Conservation (phyloP, 2,329 filamentous ascomycete genomes). For the Hirsutella rhossiliensis region DNA sequence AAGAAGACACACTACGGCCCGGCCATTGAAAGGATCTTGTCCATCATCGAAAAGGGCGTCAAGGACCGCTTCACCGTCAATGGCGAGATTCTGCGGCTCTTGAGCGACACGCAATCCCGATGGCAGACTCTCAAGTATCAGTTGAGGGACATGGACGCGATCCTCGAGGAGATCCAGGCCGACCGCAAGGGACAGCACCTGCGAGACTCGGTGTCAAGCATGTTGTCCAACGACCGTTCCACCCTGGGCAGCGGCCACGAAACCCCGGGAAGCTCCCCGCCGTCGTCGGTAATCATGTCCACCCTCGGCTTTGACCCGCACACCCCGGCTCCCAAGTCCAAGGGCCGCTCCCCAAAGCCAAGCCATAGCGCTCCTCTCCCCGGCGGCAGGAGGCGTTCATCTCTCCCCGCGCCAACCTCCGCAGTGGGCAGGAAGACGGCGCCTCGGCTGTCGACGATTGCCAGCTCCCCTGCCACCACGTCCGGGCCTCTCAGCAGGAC, state of each 20-base stretch:
- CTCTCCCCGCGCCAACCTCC: conserved; percentile 31
- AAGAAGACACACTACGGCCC: conserved; percentile 92
- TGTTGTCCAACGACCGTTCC: conserved; percentile 73
- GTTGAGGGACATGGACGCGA: conserved; percentile 64
- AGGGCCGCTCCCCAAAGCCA: conserved; percentile 34
- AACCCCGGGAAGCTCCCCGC: conserved; percentile 56
- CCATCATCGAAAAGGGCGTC: conserved; percentile 92
- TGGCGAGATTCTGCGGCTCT: conserved; percentile 79
- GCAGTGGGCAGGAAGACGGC: conserved; percentile 28
- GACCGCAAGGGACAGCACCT: conserved; percentile 60
- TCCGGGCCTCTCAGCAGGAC: conserved; percentile 23
- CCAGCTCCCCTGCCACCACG: conserved; percentile 38
- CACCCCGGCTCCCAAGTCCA: conserved; percentile 31
- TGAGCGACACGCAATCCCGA: conserved; percentile 73
- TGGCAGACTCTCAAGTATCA: conserved; percentile 67
- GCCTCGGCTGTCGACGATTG: conserved; percentile 32
- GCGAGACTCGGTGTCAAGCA: conserved; percentile 85
- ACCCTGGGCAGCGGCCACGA: conserved; percentile 56
- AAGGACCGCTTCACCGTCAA: conserved; percentile 93
- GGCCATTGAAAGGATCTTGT: conserved; percentile 80
- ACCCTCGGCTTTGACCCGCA: conserved; percentile 35
- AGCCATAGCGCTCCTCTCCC: conserved; percentile 34
- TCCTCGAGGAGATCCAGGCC: conserved; percentile 59
- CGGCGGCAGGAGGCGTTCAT: conserved; percentile 31
- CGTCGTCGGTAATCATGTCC: conserved; percentile 50